Base-by-base conservation (phyloP, 352 stramenopile species). In the Globisporangium echinulatum region DNA sequence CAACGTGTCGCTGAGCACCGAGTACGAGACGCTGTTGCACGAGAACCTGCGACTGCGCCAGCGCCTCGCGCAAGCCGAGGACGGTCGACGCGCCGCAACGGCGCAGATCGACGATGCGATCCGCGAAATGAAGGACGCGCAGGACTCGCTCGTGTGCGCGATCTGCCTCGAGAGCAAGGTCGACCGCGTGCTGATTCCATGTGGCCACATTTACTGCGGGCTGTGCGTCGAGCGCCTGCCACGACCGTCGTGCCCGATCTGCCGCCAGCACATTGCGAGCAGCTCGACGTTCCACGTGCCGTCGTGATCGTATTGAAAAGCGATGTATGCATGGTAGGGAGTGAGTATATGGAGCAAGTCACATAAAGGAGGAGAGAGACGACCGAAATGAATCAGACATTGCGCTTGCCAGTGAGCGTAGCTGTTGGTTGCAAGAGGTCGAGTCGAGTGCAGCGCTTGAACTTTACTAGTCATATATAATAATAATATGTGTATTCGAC, bases 111-210 rank as follows among this genome's bases (percentile, higher is more conserved):
- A 94, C 49, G 67, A 74, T 5, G 81, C 75, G 19, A 73, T 88
- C 33, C 77, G 79, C 48, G 78, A 90, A 56, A 88, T 85, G 62
- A 90, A 87, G 61, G 83, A 91, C 14, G 70, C 76, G 17, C 66
- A 86, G 49, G 83, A 94, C 54, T 78, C 79, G 56, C 70, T 94
- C 44, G 70, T 85, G 42, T 94, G 85, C 61, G 79, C 79, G 25
- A 83, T 92, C 48, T 94, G 85, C 58, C 70, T 94, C 17, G 85
- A 94, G 61, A 80, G 84, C 63, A 72, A 88, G 49, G 85, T 94
- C 54, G 72, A 94, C 54, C 77, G 81, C 60, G 83, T 94, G 62
- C 68, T 94, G 25, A 83, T 92, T 38, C 83, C 85, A 33, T 93
- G 85, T 42, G 85, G 83, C 38, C 83, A 94, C 69, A 90, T 92